phyloP scores from a whole-genome alignment of 768 basidiomycete genomes.

The Symmetrospora coprosmae region DNA sequence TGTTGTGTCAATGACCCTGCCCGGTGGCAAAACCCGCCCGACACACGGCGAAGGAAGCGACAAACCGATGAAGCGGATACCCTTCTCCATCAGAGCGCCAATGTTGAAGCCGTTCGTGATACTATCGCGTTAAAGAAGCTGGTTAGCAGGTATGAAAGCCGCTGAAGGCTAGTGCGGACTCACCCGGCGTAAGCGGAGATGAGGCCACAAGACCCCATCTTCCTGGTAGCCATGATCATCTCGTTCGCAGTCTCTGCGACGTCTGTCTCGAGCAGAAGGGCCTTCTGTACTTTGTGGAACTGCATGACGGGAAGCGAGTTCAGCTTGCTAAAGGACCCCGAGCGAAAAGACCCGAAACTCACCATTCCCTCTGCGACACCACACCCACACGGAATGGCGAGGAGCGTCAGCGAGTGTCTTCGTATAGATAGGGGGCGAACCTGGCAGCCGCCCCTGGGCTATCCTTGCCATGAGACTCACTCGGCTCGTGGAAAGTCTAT shows the following conservation, averaged over 20 bases:
- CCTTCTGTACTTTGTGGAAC: conserved; percentile 54
- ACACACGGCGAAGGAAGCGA: no score
- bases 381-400: no score
- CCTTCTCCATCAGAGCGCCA: conserved; percentile 66
- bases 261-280: conserved; percentile 62
- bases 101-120: conserved; percentile 57
- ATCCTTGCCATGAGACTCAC: no score
- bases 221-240: conserved; percentile 43
- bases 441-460: no score
- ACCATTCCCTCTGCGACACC: no score
- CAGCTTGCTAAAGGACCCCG: no score
- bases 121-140: conserved; percentile 38
- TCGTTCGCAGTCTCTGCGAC: conserved; percentile 52
- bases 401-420: no score
- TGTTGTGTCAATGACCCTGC: no score
- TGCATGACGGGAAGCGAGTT: no score
- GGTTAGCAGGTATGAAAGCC: neutral
- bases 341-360: no score
- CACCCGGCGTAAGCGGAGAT: conserved; percentile 47
- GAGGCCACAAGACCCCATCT: conserved; percentile 51
- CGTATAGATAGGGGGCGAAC: no score
- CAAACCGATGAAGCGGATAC: conserved; percentile 54
- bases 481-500: conserved; percentile 63
- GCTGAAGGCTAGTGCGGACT: neutral
- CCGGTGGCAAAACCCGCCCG: no score